Evolutionary conservation across 352 stramenopile genomes (phyloP), one percentile per base, ranked within the genome.

Genomic region (Globisporangium heterothallicum): DNA sequence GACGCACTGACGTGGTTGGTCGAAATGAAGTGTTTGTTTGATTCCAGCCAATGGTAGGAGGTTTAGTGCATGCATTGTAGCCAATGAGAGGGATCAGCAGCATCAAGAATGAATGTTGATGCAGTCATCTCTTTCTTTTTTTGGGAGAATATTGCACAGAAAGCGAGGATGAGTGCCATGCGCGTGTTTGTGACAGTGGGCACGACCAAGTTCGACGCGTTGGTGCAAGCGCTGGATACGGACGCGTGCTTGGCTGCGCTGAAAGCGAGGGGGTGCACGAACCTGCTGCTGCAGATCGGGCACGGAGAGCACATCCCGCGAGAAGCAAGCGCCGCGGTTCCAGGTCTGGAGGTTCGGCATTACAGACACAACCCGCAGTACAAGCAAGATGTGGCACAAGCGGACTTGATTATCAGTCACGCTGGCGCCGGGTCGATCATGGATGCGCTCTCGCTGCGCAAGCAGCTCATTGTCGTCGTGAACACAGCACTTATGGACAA

Each of bases 401-500:
- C 96, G 18, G 89, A 98, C 59, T 72, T 98, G 38, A 84, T 99
- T 47, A 82, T 99, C 42, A 97, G 84, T 53, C 96, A 99, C 70
- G 96, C 94, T 0, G 94, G 95, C 29, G 94, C 95, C 14, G 93
- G 93, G 7, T 97, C 87, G 22, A 85, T 98, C 47, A 97, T 98
- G 79, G 94, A 98, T 68, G 82, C 78, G 35, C 74, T 96, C 24
- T 70, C 78, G 16, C 60, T 82, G 47, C 56, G 61, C 14, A 97
- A 97, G 67, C 74, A 78, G 59, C 70, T 96, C 24, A 64, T 97
- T 22, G 94, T 98, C 6, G 92, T 98, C 6, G 95, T 98, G 9
- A 99, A 99, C 64, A 87, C 77, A 16, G 41, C 58, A 50, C 79
- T 99, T 13, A 99, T 99, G 96, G 81, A 98, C 80, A 98, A 98